phyloP scores from a whole-genome alignment of 2,329 filamentous ascomycete species.

The Shiraia bambusicola region DNA sequence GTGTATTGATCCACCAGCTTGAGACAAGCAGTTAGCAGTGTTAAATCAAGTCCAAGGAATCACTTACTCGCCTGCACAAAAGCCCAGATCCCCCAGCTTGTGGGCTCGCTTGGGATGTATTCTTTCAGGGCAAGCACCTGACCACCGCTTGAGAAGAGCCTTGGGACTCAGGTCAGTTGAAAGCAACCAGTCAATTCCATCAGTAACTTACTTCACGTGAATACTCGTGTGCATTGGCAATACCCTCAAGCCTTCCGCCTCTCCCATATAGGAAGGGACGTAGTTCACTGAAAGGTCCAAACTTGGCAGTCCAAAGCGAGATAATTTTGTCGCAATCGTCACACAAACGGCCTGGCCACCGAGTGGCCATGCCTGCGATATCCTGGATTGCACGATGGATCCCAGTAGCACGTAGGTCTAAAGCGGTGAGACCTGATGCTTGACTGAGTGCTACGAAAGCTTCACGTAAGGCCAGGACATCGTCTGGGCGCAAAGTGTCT shows the following conservation, averaged over 20 bases:
- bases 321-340: constrained; percentile 50
- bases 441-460: constrained; percentile 35
- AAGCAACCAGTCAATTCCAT: not conserved
- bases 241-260: constrained; percentile 47
- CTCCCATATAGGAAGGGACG: constrained; percentile 46
- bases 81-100: constrained; percentile 46
- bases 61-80: constrained; percentile 50
- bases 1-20: constrained; percentile 54
- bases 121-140: constrained; percentile 33
- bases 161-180: constrained; percentile 12
- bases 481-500: constrained; percentile 46
- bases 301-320: constrained; percentile 42
- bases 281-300: constrained; percentile 43
- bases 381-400: constrained; percentile 50
- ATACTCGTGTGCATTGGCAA: constrained; percentile 43
- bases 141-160: constrained; percentile 39
- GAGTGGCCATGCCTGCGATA: constrained; percentile 48
- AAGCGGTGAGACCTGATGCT: constrained; percentile 29
- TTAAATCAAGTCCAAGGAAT: not conserved
- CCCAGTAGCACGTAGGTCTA: constrained; percentile 46
- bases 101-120: constrained; percentile 35
- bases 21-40: constrained; percentile 6
- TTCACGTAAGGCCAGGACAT: constrained; percentile 49
- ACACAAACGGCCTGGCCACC: constrained; percentile 50
- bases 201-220: constrained; percentile 38